Base-by-base conservation (phyloP, 768 basidiomycete genomes). In the Termitomyces sp. region DNA sequence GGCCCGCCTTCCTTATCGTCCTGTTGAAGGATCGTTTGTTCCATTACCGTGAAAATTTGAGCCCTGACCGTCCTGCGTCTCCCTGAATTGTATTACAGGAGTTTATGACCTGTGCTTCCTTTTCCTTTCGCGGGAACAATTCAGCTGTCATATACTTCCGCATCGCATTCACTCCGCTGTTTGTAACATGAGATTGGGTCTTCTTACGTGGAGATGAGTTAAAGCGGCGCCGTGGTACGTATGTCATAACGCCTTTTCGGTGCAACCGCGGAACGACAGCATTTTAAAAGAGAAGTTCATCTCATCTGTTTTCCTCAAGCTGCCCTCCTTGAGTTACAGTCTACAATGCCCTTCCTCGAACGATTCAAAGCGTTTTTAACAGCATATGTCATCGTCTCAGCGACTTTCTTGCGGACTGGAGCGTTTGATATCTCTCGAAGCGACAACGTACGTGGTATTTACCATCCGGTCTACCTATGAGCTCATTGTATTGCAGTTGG, bases 401-500 rank as follows among this genome's bases (percentile, higher is more conserved):
- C 54, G 12, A 24, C 29, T 52, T 4, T 57, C 28, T 45, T 60
- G 49, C 55, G 50, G 29, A 60, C 59, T 18, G 33, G 16, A 28
- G 74, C 66, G 4, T 75, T 66, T 58, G 73, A 75, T 59, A 70
- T 64, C 47, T 66, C 69, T 13, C 61, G 72, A 34, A 70, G 67
- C 36, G 73, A 76, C 44, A 77, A 77, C 51, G 75, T 77, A 62
- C 41, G 70, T 64, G 10, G 1, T 51, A 18, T 41, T 33, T 33
- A 18, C 18, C 8, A 29, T n/a, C 26, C 8, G 18, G 39, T 59
- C 18, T 42, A 13, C 24, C 10, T 44, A 37, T 28, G n/a, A 5
- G 34, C 47, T 56, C 20, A 56, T 55, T 42, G 12, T 29, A 51
- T 39, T 36, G 10, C 28, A 85, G 85, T 75, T 84, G 48, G 85